Evolutionary conservation across 164 flowering plant species (phyloP).

Genomic region (Cinnamomum chago): DNA sequence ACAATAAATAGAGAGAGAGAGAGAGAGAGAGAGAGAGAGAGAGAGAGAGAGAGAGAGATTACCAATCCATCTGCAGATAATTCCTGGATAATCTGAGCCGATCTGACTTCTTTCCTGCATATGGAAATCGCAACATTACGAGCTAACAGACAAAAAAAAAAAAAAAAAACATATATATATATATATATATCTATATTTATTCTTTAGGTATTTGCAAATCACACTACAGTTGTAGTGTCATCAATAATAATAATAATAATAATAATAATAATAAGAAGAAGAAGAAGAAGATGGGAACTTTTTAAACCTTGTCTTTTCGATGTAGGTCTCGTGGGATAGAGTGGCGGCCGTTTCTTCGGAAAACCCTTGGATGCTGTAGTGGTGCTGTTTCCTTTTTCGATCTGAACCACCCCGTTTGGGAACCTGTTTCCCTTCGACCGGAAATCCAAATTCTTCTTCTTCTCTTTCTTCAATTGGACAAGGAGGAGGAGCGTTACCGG

Average conservation of each 20-base stretch:
- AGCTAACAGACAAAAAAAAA: no score
- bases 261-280: neutral
- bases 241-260: no score
- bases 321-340: conserved; percentile 64
- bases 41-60: conserved; percentile 4
- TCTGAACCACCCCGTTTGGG: conserved; percentile 34
- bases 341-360: conserved; percentile 30
- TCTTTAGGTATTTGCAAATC: no score
- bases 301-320: conserved; percentile 45
- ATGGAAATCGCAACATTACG: neutral
- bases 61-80: conserved; percentile 54
- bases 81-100: conserved; percentile 34
- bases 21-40: no score
- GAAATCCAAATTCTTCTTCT: conserved; percentile 11
- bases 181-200: no score
- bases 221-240: no score
- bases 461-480: conserved; percentile 15
- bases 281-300: neutral
- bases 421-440: conserved; percentile 5
- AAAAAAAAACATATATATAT: no score
- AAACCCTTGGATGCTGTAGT: neutral
- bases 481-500: conserved; percentile 38
- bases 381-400: conserved; percentile 8
- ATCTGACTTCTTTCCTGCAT: conserved; percentile 49
- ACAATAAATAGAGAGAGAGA: neutral